Conservation (phyloP, 192 early-diverging fungal genomes). For the Backusella morwellensis region DNA sequence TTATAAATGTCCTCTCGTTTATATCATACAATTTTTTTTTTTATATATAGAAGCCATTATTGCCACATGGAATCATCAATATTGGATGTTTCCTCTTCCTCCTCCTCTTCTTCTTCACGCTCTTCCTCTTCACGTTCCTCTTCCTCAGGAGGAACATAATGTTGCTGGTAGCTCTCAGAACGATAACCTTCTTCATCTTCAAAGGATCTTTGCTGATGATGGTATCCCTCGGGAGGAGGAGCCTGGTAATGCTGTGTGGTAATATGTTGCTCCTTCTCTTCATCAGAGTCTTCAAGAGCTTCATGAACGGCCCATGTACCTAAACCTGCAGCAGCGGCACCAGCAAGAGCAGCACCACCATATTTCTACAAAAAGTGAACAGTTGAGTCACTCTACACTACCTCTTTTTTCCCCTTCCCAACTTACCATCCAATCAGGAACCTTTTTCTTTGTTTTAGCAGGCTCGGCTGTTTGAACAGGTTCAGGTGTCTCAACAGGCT, state of each 20-base stretch:
- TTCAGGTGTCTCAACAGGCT: not conserved
- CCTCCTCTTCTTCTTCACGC: not conserved
- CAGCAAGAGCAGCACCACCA: conserved; percentile 34
- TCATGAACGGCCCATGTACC: conserved; percentile 25
- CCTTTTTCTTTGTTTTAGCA: not conserved
- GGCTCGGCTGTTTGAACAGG: not conserved
- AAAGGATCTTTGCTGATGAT: not conserved
- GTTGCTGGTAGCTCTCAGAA: not conserved
- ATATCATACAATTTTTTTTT: not conserved
- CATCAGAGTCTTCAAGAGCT: not conserved
- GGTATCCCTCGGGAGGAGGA: not conserved
- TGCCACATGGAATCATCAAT: not conserved
- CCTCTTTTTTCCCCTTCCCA: not conserved
- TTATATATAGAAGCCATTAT: not conserved
- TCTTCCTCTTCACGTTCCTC: not conserved
- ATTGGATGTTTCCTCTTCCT: not conserved
- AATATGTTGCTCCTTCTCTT: not conserved
- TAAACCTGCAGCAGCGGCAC: conserved; percentile 30
- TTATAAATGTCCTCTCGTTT: not conserved
- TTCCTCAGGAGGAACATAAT: not conserved
- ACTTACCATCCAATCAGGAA: conserved; percentile 35
- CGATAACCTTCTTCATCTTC: conserved; percentile 3
- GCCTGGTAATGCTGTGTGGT: not conserved
- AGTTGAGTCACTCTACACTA: not conserved
- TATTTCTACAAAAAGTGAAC: conserved; percentile 21